Conservation (phyloP, 805 yeast genomes). For the Schwanniomyces sp. region DNA sequence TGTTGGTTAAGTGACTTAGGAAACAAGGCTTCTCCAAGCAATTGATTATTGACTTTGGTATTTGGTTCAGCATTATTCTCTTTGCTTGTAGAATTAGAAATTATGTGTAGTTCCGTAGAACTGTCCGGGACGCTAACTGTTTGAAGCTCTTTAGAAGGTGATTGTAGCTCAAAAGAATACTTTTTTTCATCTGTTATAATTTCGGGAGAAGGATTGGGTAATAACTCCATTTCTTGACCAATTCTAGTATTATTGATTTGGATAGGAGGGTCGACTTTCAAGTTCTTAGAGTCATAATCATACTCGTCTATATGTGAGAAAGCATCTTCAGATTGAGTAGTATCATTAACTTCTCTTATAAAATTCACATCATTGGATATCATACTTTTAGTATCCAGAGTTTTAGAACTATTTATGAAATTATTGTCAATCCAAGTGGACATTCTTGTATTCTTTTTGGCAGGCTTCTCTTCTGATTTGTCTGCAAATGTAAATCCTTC, state of each 20-base stretch:
- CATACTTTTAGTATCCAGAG: background rate
- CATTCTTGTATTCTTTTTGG: background rate
- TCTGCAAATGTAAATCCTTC: constrained; percentile 13
- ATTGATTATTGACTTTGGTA: constrained; percentile 15
- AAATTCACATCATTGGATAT: constrained; percentile 14
- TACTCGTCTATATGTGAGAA: background rate
- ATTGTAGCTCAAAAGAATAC: constrained; percentile 3
- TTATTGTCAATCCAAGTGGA: background rate
- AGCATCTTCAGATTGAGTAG: background rate
- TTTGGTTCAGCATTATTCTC: background rate
- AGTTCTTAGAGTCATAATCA: constrained; percentile 19
- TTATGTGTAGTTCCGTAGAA: background rate
- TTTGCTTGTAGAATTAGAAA: background rate
- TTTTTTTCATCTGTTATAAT: background rate
- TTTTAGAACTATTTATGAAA: background rate
- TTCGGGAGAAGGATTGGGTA: background rate
- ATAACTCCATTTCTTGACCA: constrained; percentile 27
- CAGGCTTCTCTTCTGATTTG: background rate
- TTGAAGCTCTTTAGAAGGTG: background rate
- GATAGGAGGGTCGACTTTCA: constrained; percentile 22
- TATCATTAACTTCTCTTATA: constrained; percentile 29
- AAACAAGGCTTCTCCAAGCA: constrained; percentile 56
- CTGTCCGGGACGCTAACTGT: background rate
- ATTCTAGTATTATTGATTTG: constrained; percentile 15
- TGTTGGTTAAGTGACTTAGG: constrained; percentile 66